phyloP scores from a whole-genome alignment of 2,329 filamentous ascomycete genomes.

The Colletotrichum eremochloae region DNA sequence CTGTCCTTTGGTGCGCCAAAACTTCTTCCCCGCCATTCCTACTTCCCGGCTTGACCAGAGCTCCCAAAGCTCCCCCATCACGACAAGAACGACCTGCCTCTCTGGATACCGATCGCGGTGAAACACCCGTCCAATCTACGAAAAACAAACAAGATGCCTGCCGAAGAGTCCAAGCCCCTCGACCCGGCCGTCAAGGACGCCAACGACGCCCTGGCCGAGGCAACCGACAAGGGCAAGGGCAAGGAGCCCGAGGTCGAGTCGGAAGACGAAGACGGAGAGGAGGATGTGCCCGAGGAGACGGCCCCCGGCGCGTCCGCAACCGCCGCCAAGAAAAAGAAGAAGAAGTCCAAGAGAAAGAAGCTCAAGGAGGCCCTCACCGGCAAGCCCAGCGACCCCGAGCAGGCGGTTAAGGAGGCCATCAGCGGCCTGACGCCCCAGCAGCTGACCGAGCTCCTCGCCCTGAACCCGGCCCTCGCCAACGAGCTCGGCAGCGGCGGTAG shows the following conservation, averaged over 20 bases:
- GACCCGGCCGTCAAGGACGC: constrained; percentile 66
- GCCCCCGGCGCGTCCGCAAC: constrained; percentile 52
- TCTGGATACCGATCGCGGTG: background rate
- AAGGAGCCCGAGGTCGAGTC: constrained; percentile 61
- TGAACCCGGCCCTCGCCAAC: constrained; percentile 79
- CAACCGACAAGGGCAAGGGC: constrained; percentile 56
- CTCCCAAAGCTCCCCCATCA: constrained; percentile 34
- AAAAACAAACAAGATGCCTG: constrained; percentile 54
- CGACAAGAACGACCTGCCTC: constrained; percentile 25
- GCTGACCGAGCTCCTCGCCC: constrained; percentile 74
- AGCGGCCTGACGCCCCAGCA: constrained; percentile 68
- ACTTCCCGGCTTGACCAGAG: constrained; percentile 39
- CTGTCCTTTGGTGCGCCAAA: constrained; percentile 40
- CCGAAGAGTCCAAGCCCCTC: constrained; percentile 73
- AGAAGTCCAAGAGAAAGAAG: constrained; percentile 75
- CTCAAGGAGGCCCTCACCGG: constrained; percentile 61
- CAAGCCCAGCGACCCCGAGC: constrained; percentile 53
- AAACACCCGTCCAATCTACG: constrained; percentile 2
- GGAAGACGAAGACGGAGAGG: constrained; percentile 63
- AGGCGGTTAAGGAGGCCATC: constrained; percentile 64
- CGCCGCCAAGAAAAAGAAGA: constrained; percentile 69
- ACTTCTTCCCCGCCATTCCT: constrained; percentile 41
- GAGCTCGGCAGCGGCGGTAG: constrained; percentile 59
- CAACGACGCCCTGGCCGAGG: constrained; percentile 54
- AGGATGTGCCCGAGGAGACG: constrained; percentile 55